phyloP scores from a whole-genome alignment of 768 basidiomycete species.

The Lyophyllum atratum region DNA sequence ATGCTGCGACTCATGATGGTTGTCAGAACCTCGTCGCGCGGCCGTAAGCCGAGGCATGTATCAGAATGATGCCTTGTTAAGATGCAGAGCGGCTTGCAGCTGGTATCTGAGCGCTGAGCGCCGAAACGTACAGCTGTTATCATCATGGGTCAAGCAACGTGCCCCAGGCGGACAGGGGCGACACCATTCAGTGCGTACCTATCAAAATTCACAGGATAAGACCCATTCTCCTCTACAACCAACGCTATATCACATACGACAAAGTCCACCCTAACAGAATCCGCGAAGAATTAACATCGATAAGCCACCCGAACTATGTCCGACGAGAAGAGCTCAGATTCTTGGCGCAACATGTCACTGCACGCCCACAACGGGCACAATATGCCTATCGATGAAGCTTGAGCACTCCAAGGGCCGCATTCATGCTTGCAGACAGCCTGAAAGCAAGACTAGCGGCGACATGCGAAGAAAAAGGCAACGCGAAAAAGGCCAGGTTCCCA shows the following conservation, averaged over 20 bases:
- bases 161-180: background rate
- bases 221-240: background rate
- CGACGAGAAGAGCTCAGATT: background rate
- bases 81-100: background rate
- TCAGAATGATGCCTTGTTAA: background rate
- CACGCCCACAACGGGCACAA: background rate
- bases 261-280: background rate
- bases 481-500: background rate
- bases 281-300: background rate
- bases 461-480: background rate
- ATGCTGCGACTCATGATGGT: background rate
- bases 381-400: background rate
- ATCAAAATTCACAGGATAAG: background rate
- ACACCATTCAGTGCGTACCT: too few relatives aligned
- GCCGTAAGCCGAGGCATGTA: background rate
- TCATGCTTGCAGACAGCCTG: background rate
- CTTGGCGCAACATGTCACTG: background rate
- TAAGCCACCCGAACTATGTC: background rate
- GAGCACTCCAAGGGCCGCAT: background rate
- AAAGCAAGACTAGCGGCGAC: background rate
- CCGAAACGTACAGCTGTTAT: background rate
- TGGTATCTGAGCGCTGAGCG: background rate
- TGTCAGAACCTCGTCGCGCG: background rate
- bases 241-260: background rate
- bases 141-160: background rate